Evolutionary conservation across 257 asterid genomes (phyloP).

Genomic region (Petunia secreta): DNA sequence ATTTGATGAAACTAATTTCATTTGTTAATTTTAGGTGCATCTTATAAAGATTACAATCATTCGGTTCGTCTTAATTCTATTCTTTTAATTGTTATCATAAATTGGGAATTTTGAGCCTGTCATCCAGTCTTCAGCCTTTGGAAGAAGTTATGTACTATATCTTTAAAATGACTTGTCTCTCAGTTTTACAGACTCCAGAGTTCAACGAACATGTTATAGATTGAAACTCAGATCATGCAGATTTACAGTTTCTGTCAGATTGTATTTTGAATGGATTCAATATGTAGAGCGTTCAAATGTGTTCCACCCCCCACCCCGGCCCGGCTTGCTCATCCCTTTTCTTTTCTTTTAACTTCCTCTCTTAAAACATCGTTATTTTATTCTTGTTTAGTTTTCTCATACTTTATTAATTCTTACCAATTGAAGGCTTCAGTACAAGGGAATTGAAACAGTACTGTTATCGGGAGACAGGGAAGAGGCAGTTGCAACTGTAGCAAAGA

Average conservation of each 20-base stretch:
- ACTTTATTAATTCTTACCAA: slow-evolving; percentile 23
- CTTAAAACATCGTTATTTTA: background rate
- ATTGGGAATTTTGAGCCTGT: background rate
- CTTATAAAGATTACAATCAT: slow-evolving; percentile 10
- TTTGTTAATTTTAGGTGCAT: slow-evolving; percentile 5
- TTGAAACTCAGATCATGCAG: background rate
- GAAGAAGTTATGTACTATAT: background rate
- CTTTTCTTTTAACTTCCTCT: background rate
- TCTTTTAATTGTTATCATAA: background rate
- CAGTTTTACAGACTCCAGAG: background rate
- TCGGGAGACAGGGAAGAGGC: slow-evolving; percentile 99
- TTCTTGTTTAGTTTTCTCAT: slow-evolving; percentile 26
- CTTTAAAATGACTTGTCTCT: background rate
- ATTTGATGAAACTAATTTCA: background rate
- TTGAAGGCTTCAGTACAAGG: slow-evolving; percentile 81
- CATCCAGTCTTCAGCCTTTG: slow-evolving; percentile 15
- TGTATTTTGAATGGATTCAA: background rate
- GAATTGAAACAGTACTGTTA: slow-evolving; percentile 73
- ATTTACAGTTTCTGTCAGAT: background rate
- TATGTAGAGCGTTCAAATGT: background rate
- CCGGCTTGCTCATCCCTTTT: background rate
- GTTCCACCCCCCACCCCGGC: background rate
- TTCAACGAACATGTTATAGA: background rate
- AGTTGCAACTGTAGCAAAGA: slow-evolving; percentile 92
- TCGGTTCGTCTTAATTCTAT: slow-evolving; percentile 7